phyloP scores from a whole-genome alignment of 208 protist genomes.

The Herpetomonas samuelpessoai region DNA sequence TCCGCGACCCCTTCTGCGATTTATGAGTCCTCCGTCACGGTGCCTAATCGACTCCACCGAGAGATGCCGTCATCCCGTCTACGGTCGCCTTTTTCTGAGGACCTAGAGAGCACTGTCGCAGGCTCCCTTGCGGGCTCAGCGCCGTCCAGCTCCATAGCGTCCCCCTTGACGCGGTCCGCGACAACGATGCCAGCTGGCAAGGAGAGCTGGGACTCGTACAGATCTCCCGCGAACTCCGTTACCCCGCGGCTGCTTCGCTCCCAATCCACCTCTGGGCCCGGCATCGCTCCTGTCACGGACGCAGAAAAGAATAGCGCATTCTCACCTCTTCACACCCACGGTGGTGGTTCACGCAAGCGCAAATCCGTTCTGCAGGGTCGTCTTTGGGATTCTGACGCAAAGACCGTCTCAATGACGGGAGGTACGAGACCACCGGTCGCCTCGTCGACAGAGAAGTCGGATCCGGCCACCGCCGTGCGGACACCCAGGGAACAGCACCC shows the following conservation, averaged over 20 bases:
- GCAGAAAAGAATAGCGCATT: not conserved
- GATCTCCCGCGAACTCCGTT: too few relatives aligned
- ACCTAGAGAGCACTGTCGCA: not conserved
- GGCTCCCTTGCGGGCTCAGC: not conserved
- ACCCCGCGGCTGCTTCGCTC: not conserved
- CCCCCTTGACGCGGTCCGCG: not conserved
- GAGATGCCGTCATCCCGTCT: not conserved
- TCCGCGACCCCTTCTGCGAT: not conserved
- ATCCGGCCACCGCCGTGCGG: not conserved
- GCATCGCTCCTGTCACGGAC: not conserved
- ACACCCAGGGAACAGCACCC: too few relatives aligned
- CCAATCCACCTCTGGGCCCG: not conserved
- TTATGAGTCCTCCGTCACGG: not conserved
- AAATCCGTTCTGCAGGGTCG: not conserved
- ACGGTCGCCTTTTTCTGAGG: not conserved
- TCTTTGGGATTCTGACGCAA: not conserved
- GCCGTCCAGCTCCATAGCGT: not conserved
- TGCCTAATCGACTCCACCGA: slow-evolving; percentile 2
- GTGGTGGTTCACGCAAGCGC: not conserved
- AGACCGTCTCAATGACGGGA: not conserved
- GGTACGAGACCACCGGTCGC: not conserved
- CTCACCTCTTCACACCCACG: not conserved
- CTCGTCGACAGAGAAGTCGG: not conserved
- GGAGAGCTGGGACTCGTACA: too few relatives aligned
- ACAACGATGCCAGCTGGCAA: too few relatives aligned